Conservation (phyloP, 768 basidiomycete species). For the Amanita thiersii region DNA sequence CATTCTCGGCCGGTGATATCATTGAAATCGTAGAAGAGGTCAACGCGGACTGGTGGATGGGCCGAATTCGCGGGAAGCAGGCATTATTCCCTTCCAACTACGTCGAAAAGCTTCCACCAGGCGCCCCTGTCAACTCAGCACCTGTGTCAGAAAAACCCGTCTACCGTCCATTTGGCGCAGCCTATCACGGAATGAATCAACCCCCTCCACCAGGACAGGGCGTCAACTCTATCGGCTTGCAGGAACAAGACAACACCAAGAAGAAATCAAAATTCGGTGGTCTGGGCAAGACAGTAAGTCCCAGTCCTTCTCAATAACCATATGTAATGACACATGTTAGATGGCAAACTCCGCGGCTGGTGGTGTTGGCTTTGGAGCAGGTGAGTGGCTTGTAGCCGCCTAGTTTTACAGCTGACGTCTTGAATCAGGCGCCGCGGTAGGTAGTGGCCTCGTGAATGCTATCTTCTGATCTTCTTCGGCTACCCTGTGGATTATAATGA, state of each 20-base stretch:
- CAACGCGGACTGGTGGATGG: slow-evolving; percentile 86
- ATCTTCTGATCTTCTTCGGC: slow-evolving; percentile 18
- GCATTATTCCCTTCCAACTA: slow-evolving; percentile 77
- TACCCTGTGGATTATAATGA: not conserved
- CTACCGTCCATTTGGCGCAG: slow-evolving; percentile 39
- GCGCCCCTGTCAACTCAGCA: slow-evolving; percentile 15
- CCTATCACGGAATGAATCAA: slow-evolving; percentile 28
- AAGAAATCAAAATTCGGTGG: slow-evolving; percentile 56
- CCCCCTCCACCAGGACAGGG: slow-evolving; percentile 29
- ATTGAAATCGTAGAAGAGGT: slow-evolving; percentile 75
- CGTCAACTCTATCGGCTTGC: slow-evolving; percentile 35
- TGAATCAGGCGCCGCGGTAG: slow-evolving; percentile 23
- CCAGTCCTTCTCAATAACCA: not conserved
- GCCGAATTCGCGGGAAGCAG: slow-evolving; percentile 49
- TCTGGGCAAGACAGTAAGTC: slow-evolving; percentile 49
- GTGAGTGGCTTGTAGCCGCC: slow-evolving; percentile 25
- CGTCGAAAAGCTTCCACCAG: slow-evolving; percentile 46
- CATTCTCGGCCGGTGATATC: slow-evolving; percentile 67
- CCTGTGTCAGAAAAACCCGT: slow-evolving; percentile 18
- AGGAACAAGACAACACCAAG: slow-evolving; percentile 30
- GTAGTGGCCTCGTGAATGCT: slow-evolving; percentile 24
- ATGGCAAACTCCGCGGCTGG: slow-evolving; percentile 57
- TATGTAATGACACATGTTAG: slow-evolving; percentile 17
- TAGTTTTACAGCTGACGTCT: not conserved
- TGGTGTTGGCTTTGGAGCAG: slow-evolving; percentile 73